Conservation (phyloP, 805 yeast species). For the Scheffersomyces amazonensis region DNA sequence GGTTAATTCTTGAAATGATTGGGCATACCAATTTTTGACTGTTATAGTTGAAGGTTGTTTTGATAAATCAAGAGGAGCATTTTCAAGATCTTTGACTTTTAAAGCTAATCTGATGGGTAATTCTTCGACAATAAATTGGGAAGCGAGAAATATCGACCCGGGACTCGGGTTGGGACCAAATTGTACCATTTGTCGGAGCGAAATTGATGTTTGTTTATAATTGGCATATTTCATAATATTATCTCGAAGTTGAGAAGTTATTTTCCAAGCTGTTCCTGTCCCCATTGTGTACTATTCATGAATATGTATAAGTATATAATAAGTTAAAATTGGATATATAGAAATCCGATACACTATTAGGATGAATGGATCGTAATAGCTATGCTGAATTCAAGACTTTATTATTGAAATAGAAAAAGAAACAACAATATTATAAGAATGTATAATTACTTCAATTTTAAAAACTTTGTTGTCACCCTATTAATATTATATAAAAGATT, state of each 20-base stretch:
- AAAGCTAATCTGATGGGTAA: conserved; percentile 84
- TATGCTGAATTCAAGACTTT: too few relatives aligned
- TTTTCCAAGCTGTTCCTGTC: conserved; percentile 48
- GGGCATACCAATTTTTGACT: conserved; percentile 88
- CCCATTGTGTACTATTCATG: too few relatives aligned
- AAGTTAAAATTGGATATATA: too few relatives aligned
- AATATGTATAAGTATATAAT: too few relatives aligned
- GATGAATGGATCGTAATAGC: too few relatives aligned
- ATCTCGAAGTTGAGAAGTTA: conserved; percentile 48
- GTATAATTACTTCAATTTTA: too few relatives aligned
- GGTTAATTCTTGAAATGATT: conserved; percentile 82
- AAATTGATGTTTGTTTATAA: conserved; percentile 79
- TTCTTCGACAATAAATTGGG: conserved; percentile 82
- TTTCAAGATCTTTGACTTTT: conserved; percentile 79
- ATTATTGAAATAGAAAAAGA: too few relatives aligned
- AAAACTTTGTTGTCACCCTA: too few relatives aligned
- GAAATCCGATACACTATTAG: too few relatives aligned
- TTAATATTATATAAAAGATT: too few relatives aligned
- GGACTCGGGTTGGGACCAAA: conserved; percentile 79
- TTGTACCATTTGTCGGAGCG: conserved; percentile 86
- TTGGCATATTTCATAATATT: conserved; percentile 64
- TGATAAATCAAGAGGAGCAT: conserved; percentile 70
- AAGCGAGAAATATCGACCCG: conserved; percentile 77
- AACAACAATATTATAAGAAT: too few relatives aligned
- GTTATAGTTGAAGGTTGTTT: conserved; percentile 71